These are phyloP conservation scores for Podila horticola DNA, from an alignment of 192 early-diverging fungal species.

Conservation along the genomic window DNA sequence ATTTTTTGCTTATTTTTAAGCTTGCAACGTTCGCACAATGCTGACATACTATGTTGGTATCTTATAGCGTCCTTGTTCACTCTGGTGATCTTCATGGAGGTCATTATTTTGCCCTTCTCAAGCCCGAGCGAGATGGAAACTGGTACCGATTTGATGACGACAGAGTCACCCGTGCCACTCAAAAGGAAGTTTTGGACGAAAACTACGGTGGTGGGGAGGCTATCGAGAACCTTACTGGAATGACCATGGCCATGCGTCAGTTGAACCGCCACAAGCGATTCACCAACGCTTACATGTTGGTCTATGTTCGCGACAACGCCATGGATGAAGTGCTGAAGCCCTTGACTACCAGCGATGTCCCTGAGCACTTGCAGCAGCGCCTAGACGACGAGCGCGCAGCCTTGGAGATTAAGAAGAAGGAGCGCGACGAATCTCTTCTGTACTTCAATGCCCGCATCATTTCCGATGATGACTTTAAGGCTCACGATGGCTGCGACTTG, in stretches of 20 bases:
- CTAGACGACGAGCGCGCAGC: constrained; percentile 72
- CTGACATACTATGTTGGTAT: not conserved
- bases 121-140: constrained; percentile 78
- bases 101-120: constrained; percentile 94
- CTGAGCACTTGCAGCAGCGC: constrained; percentile 77
- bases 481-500: constrained; percentile 90
- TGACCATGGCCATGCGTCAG: constrained; percentile 58
- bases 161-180: constrained; percentile 81
- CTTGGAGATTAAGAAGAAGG: constrained; percentile 69
- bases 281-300: constrained; percentile 99
- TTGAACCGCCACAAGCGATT: constrained; percentile 75
- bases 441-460: constrained; percentile 71
- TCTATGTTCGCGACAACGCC: constrained; percentile 89
- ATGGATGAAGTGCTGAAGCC: constrained; percentile 78
- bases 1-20: not conserved
- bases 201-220: constrained; percentile 90
- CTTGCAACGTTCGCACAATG: not conserved
- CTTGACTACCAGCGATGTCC: constrained; percentile 76
- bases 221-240: constrained; percentile 33
- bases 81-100: constrained; percentile 93
- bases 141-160: constrained; percentile 99
- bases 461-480: constrained; percentile 72
- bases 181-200: constrained; percentile 91
- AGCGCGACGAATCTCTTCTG: constrained; percentile 76
- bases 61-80: constrained; percentile 89